Evolutionary conservation across 2,329 filamentous ascomycete genomes (phyloP).

Genomic region (Tympanopsis confertula): DNA sequence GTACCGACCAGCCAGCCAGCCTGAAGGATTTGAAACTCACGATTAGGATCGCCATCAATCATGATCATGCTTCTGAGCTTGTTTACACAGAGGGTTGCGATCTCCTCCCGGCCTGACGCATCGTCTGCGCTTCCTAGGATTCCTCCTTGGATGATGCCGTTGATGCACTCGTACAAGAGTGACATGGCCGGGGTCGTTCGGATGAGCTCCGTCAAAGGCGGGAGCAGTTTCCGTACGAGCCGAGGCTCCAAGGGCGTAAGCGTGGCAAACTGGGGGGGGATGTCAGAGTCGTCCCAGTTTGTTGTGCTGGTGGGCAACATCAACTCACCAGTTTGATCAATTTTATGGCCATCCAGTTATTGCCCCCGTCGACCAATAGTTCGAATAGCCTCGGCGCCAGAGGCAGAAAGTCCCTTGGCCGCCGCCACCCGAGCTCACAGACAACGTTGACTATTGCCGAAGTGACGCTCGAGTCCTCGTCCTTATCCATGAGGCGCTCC

Average conservation of each 20-base stretch:
- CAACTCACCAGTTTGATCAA: slow-evolving; percentile 78
- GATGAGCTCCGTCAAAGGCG: slow-evolving; percentile 84
- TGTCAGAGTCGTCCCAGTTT: slow-evolving; percentile 6
- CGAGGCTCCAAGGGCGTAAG: slow-evolving; percentile 86
- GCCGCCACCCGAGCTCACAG: slow-evolving; percentile 86
- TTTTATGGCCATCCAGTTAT: slow-evolving; percentile 99
- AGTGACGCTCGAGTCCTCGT: slow-evolving; percentile 85
- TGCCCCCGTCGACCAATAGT: slow-evolving; percentile 77
- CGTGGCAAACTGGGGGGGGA: slow-evolving; percentile 77
- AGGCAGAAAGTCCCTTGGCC: slow-evolving; percentile 86
- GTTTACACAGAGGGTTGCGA: slow-evolving; percentile 80
- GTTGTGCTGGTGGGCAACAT: slow-evolving; percentile 1
- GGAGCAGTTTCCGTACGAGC: slow-evolving; percentile 82
- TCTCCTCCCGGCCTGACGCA: slow-evolving; percentile 73
- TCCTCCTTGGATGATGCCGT: slow-evolving; percentile 92
- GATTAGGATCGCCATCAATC: slow-evolving; percentile 83
- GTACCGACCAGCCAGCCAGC: no score
- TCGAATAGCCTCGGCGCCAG: slow-evolving; percentile 86
- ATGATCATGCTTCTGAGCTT: slow-evolving; percentile 92
- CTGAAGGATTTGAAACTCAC: no score
- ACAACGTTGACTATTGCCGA: slow-evolving; percentile 94
- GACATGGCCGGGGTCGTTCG: slow-evolving; percentile 95
- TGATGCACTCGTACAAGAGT: slow-evolving; percentile 95
- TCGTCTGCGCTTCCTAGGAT: slow-evolving; percentile 78
- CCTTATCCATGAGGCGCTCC: slow-evolving; percentile 78